A percentile compares a stretch with the other conserved stretches of the same genome.
phyloP scores from a whole-genome alignment of 2,329 filamentous ascomycete genomes.

The Sclerotinia trifoliorum region DNA sequence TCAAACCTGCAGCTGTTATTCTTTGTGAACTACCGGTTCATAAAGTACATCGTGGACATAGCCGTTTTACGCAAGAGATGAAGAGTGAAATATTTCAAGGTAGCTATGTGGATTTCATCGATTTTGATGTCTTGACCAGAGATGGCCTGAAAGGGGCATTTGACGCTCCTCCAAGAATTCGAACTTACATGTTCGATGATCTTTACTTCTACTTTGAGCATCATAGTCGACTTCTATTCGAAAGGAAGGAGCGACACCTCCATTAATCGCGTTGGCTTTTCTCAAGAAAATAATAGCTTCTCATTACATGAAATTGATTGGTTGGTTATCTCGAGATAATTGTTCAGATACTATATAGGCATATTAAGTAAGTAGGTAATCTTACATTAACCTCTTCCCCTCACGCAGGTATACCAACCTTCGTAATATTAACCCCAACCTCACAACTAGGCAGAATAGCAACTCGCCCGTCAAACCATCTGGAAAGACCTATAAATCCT shows the following conservation, averaged over 20 bases:
- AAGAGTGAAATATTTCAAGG: conserved; percentile 9
- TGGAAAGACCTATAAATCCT: not conserved
- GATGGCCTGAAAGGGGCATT: not conserved
- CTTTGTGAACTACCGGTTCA: conserved; percentile 8
- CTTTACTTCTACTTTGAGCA: conserved; percentile 24
- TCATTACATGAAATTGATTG: conserved; percentile 24
- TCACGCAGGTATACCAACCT: too few species aligned
- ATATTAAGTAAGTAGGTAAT: not conserved
- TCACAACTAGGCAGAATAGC: not conserved
- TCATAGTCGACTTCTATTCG: conserved; percentile 11
- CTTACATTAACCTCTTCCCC: too few species aligned
- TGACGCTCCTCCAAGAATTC: conserved; percentile 12
- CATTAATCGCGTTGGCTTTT: conserved; percentile 5
- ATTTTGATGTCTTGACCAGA: not conserved
- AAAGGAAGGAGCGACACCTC: not conserved
- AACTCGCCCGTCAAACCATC: not conserved
- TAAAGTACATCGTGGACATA: not conserved
- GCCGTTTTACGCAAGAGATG: conserved; percentile 6
- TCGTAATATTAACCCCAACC: too few species aligned
- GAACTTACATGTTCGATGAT: conserved; percentile 25
- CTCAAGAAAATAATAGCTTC: conserved; percentile 21
- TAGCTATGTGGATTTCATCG: conserved; percentile 11
- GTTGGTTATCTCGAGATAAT: conserved; percentile 18
- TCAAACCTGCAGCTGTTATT: not conserved
- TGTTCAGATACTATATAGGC: not conserved